Conservation (phyloP, 306 rosid species). For the Prunus mongolica region DNA sequence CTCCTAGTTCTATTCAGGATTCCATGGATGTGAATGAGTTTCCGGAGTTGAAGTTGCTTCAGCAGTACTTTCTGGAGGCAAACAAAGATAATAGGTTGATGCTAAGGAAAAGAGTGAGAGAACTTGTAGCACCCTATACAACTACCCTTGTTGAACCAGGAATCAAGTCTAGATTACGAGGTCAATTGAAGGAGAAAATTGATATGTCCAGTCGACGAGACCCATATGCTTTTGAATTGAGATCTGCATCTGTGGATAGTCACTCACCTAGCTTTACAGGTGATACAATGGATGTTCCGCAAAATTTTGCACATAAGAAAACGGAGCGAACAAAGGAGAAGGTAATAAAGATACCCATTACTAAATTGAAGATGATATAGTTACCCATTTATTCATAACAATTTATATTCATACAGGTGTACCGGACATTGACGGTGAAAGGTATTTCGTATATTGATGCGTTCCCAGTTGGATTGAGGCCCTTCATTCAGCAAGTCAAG, state of each 20-base stretch:
- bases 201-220: background rate
- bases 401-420: constrained; percentile 4
- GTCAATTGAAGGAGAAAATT: constrained; percentile 6
- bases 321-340: constrained; percentile 3
- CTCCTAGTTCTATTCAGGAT: background rate
- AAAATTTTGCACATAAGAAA: constrained; percentile 1
- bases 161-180: constrained; percentile 2
- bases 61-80: constrained; percentile 3
- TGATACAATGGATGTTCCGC: background rate
- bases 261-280: background rate
- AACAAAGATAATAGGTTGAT: constrained; percentile 7
- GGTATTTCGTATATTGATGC: background rate
- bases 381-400: background rate
- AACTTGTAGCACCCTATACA: constrained; percentile 5
- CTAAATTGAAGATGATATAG: background rate
- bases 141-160: constrained; percentile 2
- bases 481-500: constrained; percentile 6
- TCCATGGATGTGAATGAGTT: constrained; percentile 6
- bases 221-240: background rate
- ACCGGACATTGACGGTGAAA: background rate
- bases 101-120: constrained; percentile 15
- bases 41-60: constrained; percentile 20
- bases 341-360: constrained; percentile 1
- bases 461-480: constrained; percentile 3
- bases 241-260: background rate